Conservation (phyloP, 2,329 filamentous ascomycete genomes). For the Huntiella decipiens region DNA sequence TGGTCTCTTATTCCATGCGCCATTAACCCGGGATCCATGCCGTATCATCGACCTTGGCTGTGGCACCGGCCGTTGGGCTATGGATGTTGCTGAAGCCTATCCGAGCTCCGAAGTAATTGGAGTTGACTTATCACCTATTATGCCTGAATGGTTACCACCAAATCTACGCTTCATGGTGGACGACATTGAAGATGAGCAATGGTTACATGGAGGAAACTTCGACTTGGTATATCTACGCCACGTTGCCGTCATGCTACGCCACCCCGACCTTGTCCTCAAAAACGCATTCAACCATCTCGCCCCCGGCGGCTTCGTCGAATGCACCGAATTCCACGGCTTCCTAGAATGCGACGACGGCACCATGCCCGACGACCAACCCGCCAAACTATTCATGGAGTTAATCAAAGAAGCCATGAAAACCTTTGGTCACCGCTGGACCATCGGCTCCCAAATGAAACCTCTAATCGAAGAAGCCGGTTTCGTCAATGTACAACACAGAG, state of each 20-base stretch:
- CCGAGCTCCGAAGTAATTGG: constrained; percentile 23
- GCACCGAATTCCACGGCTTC: constrained; percentile 26
- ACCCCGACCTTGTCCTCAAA: constrained; percentile 28
- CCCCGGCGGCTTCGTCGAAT: constrained; percentile 32
- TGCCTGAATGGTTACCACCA: constrained; percentile 31
- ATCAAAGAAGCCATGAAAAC: constrained; percentile 17
- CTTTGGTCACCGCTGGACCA: constrained; percentile 23
- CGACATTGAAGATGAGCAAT: constrained; percentile 37
- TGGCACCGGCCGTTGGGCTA: constrained; percentile 33
- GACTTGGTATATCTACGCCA: constrained; percentile 36
- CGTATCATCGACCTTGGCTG: constrained; percentile 31
- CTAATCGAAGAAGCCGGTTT: constrained; percentile 25
- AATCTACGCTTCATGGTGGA: constrained; percentile 46
- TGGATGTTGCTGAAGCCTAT: constrained; percentile 27
- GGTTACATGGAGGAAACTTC: constrained; percentile 29
- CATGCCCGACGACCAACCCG: constrained; percentile 22
- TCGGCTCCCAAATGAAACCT: constrained; percentile 18
- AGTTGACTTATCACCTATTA: constrained; percentile 27
- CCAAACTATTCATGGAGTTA: constrained; percentile 19
- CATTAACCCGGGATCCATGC: constrained; percentile 21
- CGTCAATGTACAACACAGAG: constrained; percentile 19
- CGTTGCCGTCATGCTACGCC: constrained; percentile 30
- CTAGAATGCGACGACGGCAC: constrained; percentile 26
- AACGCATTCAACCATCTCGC: constrained; percentile 18
- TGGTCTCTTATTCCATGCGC: constrained; percentile 22